These are phyloP conservation scores for Leucogyrophana mollusca DNA, from an alignment of 768 basidiomycete genomes.

Conservation along the genomic window DNA sequence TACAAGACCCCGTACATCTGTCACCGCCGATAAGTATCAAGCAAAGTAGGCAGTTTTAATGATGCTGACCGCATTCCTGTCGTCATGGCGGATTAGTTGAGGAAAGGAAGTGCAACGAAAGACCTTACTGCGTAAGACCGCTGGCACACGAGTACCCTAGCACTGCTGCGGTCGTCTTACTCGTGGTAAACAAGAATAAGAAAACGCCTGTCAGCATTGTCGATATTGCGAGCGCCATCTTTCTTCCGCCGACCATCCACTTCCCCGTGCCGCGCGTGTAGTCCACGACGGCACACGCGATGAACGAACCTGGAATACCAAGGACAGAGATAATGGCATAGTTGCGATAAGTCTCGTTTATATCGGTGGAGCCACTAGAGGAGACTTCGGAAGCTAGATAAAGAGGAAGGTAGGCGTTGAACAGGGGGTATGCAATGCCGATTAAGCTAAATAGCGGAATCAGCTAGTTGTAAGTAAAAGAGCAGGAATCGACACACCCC, in stretches of 20 bases:
- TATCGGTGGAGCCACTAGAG: slow-evolving; percentile 15
- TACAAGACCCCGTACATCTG: slow-evolving; percentile 53
- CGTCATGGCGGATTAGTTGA: too few species aligned
- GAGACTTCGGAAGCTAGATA: slow-evolving; percentile 40
- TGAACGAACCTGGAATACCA: slow-evolving; percentile 46
- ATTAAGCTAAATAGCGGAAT: slow-evolving; percentile 32
- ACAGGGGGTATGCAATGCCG: slow-evolving; percentile 55
- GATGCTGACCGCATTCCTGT: slow-evolving; percentile 36
- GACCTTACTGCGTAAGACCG: slow-evolving; percentile 38
- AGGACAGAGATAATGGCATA: slow-evolving; percentile 47
- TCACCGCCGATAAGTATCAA: not conserved
- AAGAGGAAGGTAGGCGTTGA: slow-evolving; percentile 49
- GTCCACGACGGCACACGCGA: slow-evolving; percentile 46
- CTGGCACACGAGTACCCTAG: slow-evolving; percentile 48
- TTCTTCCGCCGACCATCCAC: slow-evolving; percentile 43
- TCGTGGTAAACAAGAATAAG: slow-evolving; percentile 52
- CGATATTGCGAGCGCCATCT: slow-evolving; percentile 44
- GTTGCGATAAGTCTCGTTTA: slow-evolving; percentile 42
- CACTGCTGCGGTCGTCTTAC: slow-evolving; percentile 35
- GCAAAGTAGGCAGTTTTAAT: not conserved
- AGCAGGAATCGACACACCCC: slow-evolving; percentile 34
- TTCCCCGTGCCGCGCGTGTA: slow-evolving; percentile 31
- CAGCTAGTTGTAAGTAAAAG: not conserved
- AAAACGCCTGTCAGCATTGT: slow-evolving; percentile 46
- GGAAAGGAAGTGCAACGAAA: not conserved